Base-by-base conservation (phyloP, 2,329 filamentous ascomycete species). In the Aureobasidium sp. region DNA sequence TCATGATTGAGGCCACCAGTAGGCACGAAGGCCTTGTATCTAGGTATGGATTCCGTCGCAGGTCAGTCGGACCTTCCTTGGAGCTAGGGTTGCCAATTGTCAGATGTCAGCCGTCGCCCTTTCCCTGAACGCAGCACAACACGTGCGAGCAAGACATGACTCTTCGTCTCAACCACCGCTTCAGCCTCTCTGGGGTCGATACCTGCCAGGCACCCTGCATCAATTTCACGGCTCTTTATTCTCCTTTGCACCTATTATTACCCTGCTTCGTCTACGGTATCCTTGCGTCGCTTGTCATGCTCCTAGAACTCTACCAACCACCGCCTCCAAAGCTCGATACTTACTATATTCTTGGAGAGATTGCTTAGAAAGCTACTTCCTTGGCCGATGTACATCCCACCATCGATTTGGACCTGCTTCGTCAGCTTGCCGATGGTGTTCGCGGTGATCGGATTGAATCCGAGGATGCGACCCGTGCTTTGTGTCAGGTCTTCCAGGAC, bases 331-430 rank as follows among this genome's bases (percentile, higher is more conserved):
- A 56, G 23, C 60, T 62, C 42, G 50, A 62, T 26, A 62, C 60
- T 17, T 47, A 62, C 39, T 62, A 55, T 17, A 62, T 62, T n/a
- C 51, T 62, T 17, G 60, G 60, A 27, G 60, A 62, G 23, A 62
- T 62, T 46, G 50, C 50, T 13, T 48, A 55, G 39, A 55, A 55
- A 44, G 60, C 42, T 12, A 41, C 37, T 12, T 34, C 60, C 4
- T 36, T 62, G 32, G 37, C 60, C 41, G 51, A 62, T 53, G 23
- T 42, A 9, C 51, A 56, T 53, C 60, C 60, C 15, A 56, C 39
- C 12, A 34, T 62, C 48, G 60, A 62, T 42, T 37, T 34, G n/a
- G 60, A 62, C n/a, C 17, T 62, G 42, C 41, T 62, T n/a, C 60
- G 60, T n/a, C 48, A 53, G 29, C 50, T 62, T 48, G 48, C 50